Base-by-base conservation (phyloP, 148 eudicot species). In the Rheum nobile region DNA sequence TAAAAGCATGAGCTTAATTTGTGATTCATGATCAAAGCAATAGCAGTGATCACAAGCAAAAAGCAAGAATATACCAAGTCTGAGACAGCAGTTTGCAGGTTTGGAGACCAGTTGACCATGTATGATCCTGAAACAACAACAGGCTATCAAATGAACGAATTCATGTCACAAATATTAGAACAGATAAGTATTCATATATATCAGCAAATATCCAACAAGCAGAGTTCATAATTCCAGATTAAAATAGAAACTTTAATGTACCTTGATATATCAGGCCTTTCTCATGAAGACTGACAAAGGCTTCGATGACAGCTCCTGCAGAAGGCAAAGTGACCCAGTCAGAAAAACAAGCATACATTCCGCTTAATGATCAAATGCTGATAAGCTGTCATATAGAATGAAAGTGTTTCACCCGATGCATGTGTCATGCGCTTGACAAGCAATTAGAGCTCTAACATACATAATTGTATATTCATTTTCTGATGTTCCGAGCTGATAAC, bases 61-160 rank as follows among this genome's bases (percentile, higher is more conserved):
- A 42, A 67, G 19, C 48, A 74, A 79, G 29, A 74, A 39, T 79
- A 55, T 88, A 95, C 99, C 97, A 95, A 83, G 84, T 95, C 99
- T 46, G 99, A 95, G 74, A 95, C 99, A 63, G 99, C 99, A 79
- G 99, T 95, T 79, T 95, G 99, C 44, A 95, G 86, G 79, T 83
- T 92, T 10, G 97, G 97, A 24, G 99, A 95, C 99, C 99, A 95
- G 81, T 95, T 95, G 77, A 95, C 99, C 97, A 95, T 86, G 83
- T 95, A 95, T 75, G 99, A 95, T 71, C 99, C 99, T 95, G 89
- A 67, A 88, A 88, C 61, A 79, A 35, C 54, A 48, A 78, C 46
- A 22, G 50, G 57, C 73, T 21, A 63, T 71, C 12, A 68, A 41
- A 43, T 71, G 63, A 71, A 19, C 32, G 21, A 71, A 71, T 71